Evolutionary conservation across 2,329 filamentous ascomycete genomes (phyloP).

Genomic region (Microsporum audouinii): DNA sequence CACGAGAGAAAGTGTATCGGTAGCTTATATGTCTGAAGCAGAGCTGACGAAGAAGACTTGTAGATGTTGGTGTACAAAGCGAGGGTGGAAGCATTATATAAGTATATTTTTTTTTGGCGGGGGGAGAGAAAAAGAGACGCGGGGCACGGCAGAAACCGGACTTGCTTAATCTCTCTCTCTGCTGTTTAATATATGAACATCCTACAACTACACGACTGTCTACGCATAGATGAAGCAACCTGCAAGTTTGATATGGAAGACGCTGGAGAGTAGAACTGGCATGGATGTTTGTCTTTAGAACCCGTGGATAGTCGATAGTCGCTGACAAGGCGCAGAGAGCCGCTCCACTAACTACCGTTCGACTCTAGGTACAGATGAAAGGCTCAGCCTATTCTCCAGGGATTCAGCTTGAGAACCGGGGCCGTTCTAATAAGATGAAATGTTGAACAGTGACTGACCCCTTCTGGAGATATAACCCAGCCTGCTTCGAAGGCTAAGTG

Average conservation of each 20-base stretch:
- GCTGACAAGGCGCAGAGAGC: not conserved
- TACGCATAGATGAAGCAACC: not conserved
- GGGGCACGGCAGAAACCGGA: constrained; percentile 2
- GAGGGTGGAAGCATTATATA: not conserved
- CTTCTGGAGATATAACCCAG: no score
- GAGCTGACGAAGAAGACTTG: not conserved
- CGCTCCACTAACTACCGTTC: not conserved
- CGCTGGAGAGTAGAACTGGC: not conserved
- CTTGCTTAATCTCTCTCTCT: not conserved
- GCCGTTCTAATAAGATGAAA: no score
- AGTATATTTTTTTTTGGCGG: not conserved
- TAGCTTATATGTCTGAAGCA: not conserved
- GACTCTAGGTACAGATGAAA: not conserved
- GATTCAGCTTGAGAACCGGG: no score
- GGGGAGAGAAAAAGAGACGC: not conserved
- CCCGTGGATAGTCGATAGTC: not conserved
- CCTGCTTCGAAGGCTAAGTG: no score
- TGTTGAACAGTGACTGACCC: no score
- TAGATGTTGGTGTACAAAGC: not conserved
- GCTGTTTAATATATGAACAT: not conserved
- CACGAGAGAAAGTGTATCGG: not conserved
- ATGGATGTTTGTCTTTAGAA: not conserved
- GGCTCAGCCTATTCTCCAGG: no score
- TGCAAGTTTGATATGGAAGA: not conserved
- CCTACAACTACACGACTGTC: not conserved